Percentiles rank a stretch among this genome's conserved stretches.
Evolutionary conservation across 495 filamentous ascomycete species (phyloP).

Genomic region (Geopyxis carbonaria): DNA sequence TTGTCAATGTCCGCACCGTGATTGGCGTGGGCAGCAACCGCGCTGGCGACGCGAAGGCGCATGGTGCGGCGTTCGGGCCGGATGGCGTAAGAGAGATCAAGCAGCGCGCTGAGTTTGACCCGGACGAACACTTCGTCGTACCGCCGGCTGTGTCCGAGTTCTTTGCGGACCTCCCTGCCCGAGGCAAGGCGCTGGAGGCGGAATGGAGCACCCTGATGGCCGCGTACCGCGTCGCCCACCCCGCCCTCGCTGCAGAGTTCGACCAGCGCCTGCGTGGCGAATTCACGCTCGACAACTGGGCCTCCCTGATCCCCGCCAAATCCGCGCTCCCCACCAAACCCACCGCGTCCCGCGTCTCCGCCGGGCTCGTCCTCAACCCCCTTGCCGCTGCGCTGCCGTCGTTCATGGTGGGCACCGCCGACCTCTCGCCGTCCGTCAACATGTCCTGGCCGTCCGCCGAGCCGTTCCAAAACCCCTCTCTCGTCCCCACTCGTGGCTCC

Average conservation of each 20-base stretch:
- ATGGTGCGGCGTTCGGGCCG: constrained; percentile 35
- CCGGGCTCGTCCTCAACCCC: too few relatives aligned
- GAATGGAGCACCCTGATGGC: constrained; percentile 33
- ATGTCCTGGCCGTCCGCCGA: constrained; percentile 39
- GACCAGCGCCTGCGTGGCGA: constrained; percentile 31
- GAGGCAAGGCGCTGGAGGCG: constrained; percentile 29
- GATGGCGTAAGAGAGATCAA: constrained; percentile 35
- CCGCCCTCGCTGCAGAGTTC: constrained; percentile 34
- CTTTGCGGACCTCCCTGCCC: constrained; percentile 30
- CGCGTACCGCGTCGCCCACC: constrained; percentile 29
- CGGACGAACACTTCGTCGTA: constrained; percentile 33
- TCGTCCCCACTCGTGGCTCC: constrained; percentile 31
- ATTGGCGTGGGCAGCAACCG: too few relatives aligned
- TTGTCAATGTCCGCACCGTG: too few relatives aligned
- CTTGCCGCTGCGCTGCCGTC: constrained; percentile 33
- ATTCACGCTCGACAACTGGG: constrained; percentile 31
- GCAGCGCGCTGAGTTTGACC: constrained; percentile 30
- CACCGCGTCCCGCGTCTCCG: too few relatives aligned
- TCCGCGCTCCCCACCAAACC: constrained; percentile 30
- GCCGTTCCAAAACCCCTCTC: constrained; percentile 37
- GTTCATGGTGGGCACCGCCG: constrained; percentile 46
- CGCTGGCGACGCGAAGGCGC: constrained; percentile 34
- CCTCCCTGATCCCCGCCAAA: constrained; percentile 29
- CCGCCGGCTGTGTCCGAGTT: constrained; percentile 32
- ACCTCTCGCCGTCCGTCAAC: constrained; percentile 41